Conservation (phyloP, 1,284 basidiomycete genomes). For the Rhodotorula sp. region DNA sequence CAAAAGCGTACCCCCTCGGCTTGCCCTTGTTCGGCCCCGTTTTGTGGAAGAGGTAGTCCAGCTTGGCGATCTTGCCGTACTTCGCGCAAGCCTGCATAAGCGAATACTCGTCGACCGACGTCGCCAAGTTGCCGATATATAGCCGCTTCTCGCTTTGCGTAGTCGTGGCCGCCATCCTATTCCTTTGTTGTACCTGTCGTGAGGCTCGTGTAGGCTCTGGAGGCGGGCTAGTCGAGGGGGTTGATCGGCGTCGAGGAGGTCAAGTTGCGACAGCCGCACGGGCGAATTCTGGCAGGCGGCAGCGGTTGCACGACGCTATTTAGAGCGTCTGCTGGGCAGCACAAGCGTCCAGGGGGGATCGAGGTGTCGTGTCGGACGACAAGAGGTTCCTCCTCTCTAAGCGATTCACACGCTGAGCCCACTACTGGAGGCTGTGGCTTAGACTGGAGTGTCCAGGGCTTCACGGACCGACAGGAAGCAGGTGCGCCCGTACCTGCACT, state of each 20-base stretch:
- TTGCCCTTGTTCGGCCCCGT: conserved; percentile 82
- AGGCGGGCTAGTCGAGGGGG: not conserved
- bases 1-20: conserved; percentile 90
- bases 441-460: too few species aligned
- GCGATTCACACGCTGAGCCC: too few species aligned
- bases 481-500: not conserved
- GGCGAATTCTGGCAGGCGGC: too few species aligned
- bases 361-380: too few species aligned
- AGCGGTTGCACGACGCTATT: not conserved
- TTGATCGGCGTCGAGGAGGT: not conserved
- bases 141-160: conserved; percentile 55
- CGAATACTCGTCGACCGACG: conserved; percentile 85
- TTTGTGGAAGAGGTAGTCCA: conserved; percentile 96
- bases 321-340: too few species aligned
- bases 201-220: not conserved
- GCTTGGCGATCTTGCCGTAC: conserved; percentile 84
- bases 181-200: too few species aligned
- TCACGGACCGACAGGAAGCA: too few species aligned
- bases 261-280: too few species aligned
- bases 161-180: not conserved
- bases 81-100: conserved; percentile 85
- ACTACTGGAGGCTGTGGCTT: not conserved
- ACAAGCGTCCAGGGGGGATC: too few species aligned
- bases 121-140: conserved; percentile 87
- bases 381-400: too few species aligned